Evolutionary conservation across 129 eudicot species (phyloP), one percentile per base, ranked within the genome.

Genomic region (Chrysanthemum lavandulifolium): DNA sequence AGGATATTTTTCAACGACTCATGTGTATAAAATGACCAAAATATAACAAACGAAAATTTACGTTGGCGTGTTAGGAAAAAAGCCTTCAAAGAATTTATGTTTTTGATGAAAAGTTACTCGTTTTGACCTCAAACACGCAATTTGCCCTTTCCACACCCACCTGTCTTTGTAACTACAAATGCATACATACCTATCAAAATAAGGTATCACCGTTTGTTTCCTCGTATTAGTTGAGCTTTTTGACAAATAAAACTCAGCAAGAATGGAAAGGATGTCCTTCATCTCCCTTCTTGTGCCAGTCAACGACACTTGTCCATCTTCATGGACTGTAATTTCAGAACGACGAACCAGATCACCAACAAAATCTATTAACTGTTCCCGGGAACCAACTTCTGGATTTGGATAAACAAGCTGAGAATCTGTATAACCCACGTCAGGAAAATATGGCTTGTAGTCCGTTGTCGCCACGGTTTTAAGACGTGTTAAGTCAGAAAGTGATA

Each of bases 191-290:
- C 97, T 78, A 58, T 82, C 76, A 54, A 93, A 90, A 9, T 82
- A 81, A 1, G 98, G 98, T 68, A 93, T 86, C 62, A 93, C 64
- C 71, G 88, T 50, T 31, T 76, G 88, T 54, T 78, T 86, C 67
- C 80, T 75, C 79, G 85, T 82, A 14, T 77, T 84, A 11, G 47
- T 81, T 15, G 84, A 61, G 75, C 77, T 74, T 64, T 87, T 90
- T 31, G 76, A 61, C 45, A 76, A 61, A 71, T 81, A 68, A 73
- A 84, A 77, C 74, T 87, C 93, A 1, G 90, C 81, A 66, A 89
- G 77, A 80, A 86, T 56, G 51, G 91, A 71, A 79, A 81, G 80
- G 51, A 87, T 55, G 74, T 93, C 92, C 78, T 81, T 84, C 87
- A 86, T 76, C 56, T 87, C 86, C 13, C 56, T 78, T 62, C 79